Base-by-base conservation (phyloP, 1,139 yeast species). In the Suhomyces guaymorum region DNA sequence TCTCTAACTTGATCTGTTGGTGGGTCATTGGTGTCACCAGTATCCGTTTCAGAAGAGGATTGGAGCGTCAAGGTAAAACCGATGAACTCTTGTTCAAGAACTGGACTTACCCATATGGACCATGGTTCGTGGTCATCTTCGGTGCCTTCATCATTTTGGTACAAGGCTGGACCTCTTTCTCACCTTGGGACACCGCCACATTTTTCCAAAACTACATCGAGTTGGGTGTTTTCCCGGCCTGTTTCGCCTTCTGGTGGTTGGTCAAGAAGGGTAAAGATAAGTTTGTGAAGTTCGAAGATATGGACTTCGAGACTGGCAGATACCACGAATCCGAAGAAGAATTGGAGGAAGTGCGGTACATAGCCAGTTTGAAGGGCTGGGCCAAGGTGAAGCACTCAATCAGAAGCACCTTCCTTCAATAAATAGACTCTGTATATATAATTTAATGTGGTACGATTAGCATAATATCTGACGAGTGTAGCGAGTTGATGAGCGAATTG, bases 251-350 rank as follows among this genome's bases (percentile, higher is more conserved):
- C 31, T 67, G 72, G 72, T 75, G 81, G 75, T 47, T 67, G 28
- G 62, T 59, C 36, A 72, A 61, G 42, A 62, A 69, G 35, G 66
- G 67, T 4, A 59, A 60, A 37, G 82, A 80, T 39, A 62, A 59
- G 39, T 71, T 75, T 48, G 70, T 74, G 8, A 64, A 60, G 32
- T 54, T 60, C 5, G 69, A 65, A 37, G 80, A 78, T 15, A 79
- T 80, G 82, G 86, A 80, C 51, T 75, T 80, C 34, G 82, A 73
- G 33, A 71, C 81, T 7, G 85, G 78, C 48, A 63, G 76, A 41
- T 80, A 80, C 51, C 48, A 63, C 24, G 75, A 72, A 42, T 62
- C 76, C 3, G 68, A 63, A 30, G 80, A 76, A 42, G 84, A 80
- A 40, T 37, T 49, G 22, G 61, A 52, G 13, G 62, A 63, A 31